phyloP scores from a whole-genome alignment of 2,329 filamentous ascomycete species.

The Pyrenophora seminiperda region DNA sequence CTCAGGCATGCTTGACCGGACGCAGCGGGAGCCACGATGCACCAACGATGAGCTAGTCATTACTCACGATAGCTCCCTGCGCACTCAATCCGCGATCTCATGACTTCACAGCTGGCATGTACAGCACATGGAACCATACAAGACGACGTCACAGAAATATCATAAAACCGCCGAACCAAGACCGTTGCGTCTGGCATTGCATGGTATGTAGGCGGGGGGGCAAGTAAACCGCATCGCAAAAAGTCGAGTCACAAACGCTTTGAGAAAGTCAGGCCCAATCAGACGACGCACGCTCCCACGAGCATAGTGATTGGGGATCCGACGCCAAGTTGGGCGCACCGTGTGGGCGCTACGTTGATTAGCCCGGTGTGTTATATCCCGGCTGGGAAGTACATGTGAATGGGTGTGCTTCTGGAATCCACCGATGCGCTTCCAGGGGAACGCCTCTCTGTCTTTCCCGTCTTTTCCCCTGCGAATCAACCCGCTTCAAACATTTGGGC shows the following conservation, averaged over 20 bases:
- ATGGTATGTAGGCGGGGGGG: conserved; percentile 1
- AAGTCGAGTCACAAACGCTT: not conserved
- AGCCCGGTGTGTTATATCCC: conserved; percentile 15
- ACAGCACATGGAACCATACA: not conserved
- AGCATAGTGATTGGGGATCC: conserved; percentile 19
- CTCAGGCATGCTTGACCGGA: conserved; percentile 12
- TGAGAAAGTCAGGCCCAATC: conserved; percentile 19
- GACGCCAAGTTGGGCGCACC: conserved; percentile 11
- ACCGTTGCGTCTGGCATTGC: conserved; percentile 7
- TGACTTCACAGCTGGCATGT: conserved; percentile 3
- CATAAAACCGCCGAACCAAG: conserved; percentile 13
- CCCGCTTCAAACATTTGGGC: conserved; percentile 9
- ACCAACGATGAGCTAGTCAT: conserved; percentile 13
- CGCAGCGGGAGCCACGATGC: conserved; percentile 12
- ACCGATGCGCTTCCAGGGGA: conserved; percentile 4
- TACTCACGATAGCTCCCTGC: conserved; percentile 23
- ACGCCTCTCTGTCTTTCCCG: conserved; percentile 11
- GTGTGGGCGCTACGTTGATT: conserved; percentile 9
- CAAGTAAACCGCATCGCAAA: conserved; percentile 7
- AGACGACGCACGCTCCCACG: conserved; percentile 21
- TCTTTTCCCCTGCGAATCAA: conserved; percentile 26
- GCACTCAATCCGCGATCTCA: conserved; percentile 15
- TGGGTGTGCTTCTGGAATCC: conserved; percentile 13
- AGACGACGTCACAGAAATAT: conserved; percentile 11
- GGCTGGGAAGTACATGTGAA: conserved; percentile 25